phyloP scores from a whole-genome alignment of 2,329 filamentous ascomycete species.

The Alternaria tenuissima region DNA sequence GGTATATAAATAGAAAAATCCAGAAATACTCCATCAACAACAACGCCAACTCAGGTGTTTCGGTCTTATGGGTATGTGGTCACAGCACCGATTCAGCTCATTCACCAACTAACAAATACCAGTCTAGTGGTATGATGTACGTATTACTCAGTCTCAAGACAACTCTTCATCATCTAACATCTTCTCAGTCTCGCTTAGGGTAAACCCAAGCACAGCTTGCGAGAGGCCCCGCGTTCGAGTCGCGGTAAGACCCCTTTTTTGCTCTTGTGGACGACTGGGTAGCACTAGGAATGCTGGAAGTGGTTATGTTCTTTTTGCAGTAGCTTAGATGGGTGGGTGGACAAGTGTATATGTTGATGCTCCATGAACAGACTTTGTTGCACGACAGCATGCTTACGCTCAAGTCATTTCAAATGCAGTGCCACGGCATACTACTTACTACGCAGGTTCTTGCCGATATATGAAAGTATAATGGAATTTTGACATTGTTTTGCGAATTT shows the following conservation, averaged over 20 bases:
- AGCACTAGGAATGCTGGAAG: fast-evolving
- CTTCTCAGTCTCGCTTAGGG: constrained; percentile 68
- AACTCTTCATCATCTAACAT: background rate
- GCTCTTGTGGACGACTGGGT: background rate
- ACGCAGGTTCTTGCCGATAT: background rate
- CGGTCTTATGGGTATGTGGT: background rate
- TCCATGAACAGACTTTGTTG: background rate
- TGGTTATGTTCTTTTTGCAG: background rate
- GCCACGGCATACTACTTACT: background rate
- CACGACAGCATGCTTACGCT: background rate
- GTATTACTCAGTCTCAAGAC: background rate
- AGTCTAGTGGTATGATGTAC: constrained; percentile 63
- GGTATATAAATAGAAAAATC: too few species aligned
- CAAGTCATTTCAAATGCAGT: background rate
- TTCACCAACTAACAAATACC: too few species aligned
- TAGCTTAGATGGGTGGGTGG: background rate
- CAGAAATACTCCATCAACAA: background rate
- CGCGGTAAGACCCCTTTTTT: constrained; percentile 24
- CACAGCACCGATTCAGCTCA: too few species aligned
- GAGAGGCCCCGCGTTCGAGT: constrained; percentile 49
- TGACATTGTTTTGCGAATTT: background rate
- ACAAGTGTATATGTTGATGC: background rate
- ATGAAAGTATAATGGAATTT: background rate
- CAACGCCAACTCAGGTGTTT: background rate
- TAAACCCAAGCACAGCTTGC: constrained; percentile 29